Conservation (phyloP, 2,329 filamentous ascomycete species). For the Exophiala sp. region DNA sequence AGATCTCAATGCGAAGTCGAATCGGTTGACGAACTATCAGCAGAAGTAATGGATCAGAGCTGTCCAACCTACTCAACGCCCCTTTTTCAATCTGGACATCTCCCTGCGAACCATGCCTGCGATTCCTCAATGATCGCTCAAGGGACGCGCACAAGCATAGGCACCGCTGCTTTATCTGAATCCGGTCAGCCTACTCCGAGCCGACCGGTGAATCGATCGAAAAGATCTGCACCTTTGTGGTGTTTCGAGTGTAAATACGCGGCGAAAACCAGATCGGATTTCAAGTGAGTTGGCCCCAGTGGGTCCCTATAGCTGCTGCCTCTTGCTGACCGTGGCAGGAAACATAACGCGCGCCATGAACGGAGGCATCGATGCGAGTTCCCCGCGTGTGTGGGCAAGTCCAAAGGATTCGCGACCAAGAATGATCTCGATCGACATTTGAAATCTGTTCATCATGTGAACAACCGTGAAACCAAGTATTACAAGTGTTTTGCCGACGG, state of each 20-base stretch:
- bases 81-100: background rate
- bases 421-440: slow-evolving; percentile 80
- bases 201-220: background rate
- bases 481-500: slow-evolving; percentile 55
- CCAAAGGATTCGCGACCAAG: slow-evolving; percentile 65
- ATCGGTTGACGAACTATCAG: slow-evolving; percentile 2
- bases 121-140: background rate
- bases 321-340: slow-evolving; percentile 49
- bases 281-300: slow-evolving; percentile 32
- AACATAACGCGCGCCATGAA: slow-evolving; percentile 64
- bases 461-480: slow-evolving; percentile 40
- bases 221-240: background rate
- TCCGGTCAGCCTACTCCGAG: background rate
- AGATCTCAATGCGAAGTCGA: slow-evolving; percentile 16
- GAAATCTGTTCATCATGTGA: slow-evolving; percentile 60
- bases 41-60: slow-evolving; percentile 8
- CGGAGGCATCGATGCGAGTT: slow-evolving; percentile 61
- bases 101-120: slow-evolving; percentile 1
- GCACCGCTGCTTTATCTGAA: background rate
- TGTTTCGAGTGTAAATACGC: slow-evolving; percentile 15
- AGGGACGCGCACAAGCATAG: background rate
- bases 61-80: background rate
- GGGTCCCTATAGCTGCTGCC: background rate
- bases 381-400: slow-evolving; percentile 49
- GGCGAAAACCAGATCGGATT: slow-evolving; percentile 37